Evolutionary conservation across 805 yeast species (phyloP).

Genomic region (Nakazawaea molendinolei): DNA sequence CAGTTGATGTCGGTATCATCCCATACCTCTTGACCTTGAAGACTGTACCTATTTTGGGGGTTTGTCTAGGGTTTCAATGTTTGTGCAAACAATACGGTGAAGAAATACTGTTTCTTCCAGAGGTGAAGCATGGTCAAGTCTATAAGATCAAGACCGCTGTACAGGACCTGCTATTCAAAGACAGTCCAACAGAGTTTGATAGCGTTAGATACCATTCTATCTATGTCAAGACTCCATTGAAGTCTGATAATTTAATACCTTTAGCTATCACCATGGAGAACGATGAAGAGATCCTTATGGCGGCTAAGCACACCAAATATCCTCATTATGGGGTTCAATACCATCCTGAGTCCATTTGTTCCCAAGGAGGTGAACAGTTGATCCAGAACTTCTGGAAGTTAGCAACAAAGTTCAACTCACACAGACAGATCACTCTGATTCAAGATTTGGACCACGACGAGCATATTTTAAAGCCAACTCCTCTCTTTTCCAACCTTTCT

Average conservation of each 20-base stretch:
- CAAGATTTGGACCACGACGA: constrained; percentile 13
- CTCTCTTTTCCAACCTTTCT: constrained; percentile 17
- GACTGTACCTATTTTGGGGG: constrained; percentile 74
- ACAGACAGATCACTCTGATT: not conserved
- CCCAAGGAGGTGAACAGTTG: constrained; percentile 54
- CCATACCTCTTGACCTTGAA: constrained; percentile 39
- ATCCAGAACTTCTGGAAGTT: constrained; percentile 55
- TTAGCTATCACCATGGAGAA: constrained; percentile 53
- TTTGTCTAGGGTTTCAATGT: constrained; percentile 90
- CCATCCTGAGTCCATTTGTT: constrained; percentile 94
- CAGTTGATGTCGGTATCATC: constrained; percentile 68
- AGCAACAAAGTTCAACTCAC: constrained; percentile 34
- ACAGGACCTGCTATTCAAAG: constrained; percentile 32
- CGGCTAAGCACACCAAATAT: constrained; percentile 47
- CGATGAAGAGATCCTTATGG: constrained; percentile 58
- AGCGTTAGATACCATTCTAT: constrained; percentile 90
- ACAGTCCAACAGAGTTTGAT: constrained; percentile 41
- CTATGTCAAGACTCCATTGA: constrained; percentile 31
- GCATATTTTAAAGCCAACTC: constrained; percentile 18
- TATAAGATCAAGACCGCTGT: constrained; percentile 34
- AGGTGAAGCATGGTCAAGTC: constrained; percentile 83
- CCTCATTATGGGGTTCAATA: constrained; percentile 95
- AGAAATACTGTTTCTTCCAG: constrained; percentile 40
- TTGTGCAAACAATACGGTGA: constrained; percentile 61
- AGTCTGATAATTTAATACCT: constrained; percentile 35